phyloP scores from a whole-genome alignment of 2,329 filamentous ascomycete genomes.

The Talaromyces verruculosus region DNA sequence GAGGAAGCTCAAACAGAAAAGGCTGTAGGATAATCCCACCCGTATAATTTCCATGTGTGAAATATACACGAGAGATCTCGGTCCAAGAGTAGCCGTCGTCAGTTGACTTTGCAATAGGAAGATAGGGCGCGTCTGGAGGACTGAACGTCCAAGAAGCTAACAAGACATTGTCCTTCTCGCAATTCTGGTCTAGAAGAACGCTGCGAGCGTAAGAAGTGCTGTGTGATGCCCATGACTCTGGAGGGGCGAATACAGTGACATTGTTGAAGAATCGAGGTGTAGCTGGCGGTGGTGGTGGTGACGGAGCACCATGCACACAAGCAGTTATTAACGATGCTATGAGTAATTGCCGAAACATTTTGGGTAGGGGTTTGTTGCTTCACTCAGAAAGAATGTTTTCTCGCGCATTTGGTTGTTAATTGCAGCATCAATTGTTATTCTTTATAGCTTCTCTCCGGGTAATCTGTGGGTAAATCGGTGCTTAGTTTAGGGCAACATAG shows the following conservation, averaged over 20 bases:
- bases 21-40: conserved; percentile 70
- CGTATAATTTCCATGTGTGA: conserved; percentile 56
- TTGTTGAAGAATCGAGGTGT: conserved; percentile 29
- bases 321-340: neutral
- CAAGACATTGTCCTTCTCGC: conserved; percentile 41
- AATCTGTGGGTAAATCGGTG: too few relatives aligned
- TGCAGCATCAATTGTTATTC: too few relatives aligned
- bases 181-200: conserved; percentile 39
- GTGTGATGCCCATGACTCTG: conserved; percentile 47
- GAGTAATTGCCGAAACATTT: conserved; percentile 1
- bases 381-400: too few relatives aligned
- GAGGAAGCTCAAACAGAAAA: conserved; percentile 63
- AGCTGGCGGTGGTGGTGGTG: neutral
- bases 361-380: too few relatives aligned
- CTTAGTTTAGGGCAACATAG: too few relatives aligned
- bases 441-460: too few relatives aligned
- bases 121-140: conserved; percentile 55
- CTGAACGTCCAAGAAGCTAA: conserved; percentile 59
- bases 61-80: conserved; percentile 62
- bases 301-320: neutral
- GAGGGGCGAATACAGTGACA: conserved; percentile 46
- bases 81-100: conserved; percentile 62
- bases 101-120: conserved; percentile 52
- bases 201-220: conserved; percentile 55
- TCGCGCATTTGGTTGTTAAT: too few relatives aligned